These are phyloP conservation scores for Colletotrichum cordylinicola DNA, from an alignment of 2,329 filamentous ascomycete species.

Conservation along the genomic window DNA sequence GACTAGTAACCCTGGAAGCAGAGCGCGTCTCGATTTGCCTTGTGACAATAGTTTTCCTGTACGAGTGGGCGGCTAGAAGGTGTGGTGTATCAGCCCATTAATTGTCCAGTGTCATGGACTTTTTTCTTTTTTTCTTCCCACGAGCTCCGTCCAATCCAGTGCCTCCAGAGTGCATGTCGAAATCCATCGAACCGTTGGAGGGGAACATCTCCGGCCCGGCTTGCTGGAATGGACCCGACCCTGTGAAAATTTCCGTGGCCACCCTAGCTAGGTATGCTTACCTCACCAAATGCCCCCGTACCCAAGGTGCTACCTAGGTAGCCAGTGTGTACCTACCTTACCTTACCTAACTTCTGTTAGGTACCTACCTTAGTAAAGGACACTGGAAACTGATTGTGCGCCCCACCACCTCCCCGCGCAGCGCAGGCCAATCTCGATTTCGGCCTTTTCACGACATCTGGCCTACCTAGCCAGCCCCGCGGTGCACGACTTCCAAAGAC, in stretches of 20 bases:
- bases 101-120: not conserved
- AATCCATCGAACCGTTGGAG: not conserved
- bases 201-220: constrained; percentile 8
- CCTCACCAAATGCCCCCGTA: not conserved
- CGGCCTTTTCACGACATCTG: not conserved
- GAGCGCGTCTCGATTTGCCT: not conserved
- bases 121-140: not conserved
- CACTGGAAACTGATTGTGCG: constrained; percentile 1
- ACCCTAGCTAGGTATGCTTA: not conserved
- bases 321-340: no score
- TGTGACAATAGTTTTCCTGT: not conserved
- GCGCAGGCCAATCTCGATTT: not conserved
- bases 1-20: not conserved
- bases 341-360: no score
- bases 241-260: not conserved
- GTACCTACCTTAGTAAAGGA: not conserved
- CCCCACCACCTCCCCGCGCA: constrained; percentile 15
- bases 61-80: not conserved
- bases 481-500: not conserved
- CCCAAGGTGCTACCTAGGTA: not conserved
- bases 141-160: constrained; percentile 13
- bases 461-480: not conserved
- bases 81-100: not conserved
- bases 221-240: not conserved
- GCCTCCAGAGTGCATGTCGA: not conserved